Evolutionary conservation across 345 rosid species (phyloP).

Genomic region (Trapa bicornis): DNA sequence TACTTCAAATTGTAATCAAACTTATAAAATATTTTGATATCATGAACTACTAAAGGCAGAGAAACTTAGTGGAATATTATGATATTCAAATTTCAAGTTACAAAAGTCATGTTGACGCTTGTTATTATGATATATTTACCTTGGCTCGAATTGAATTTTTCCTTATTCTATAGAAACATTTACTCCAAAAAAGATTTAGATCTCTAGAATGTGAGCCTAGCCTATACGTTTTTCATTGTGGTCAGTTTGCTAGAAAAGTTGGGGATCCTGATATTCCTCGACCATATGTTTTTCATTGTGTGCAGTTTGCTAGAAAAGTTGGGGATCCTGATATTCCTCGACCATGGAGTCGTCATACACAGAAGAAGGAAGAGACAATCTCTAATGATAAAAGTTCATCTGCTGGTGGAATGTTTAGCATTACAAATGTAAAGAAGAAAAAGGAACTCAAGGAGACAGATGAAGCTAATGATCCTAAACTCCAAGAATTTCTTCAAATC

Average conservation of each 20-base stretch:
- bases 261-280: constrained; percentile 61
- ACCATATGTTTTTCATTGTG: background rate
- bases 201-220: background rate
- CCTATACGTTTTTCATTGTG: background rate
- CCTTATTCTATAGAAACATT: background rate
- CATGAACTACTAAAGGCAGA: background rate
- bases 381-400: constrained; percentile 12
- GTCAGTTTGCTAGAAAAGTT: constrained; percentile 54
- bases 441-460: constrained; percentile 20
- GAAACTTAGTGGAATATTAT: background rate
- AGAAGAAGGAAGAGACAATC: constrained; percentile 28
- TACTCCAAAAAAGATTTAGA: background rate
- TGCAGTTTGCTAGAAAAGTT: constrained; percentile 58
- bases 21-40: background rate
- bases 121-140: background rate
- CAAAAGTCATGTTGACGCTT: background rate
- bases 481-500: constrained; percentile 69
- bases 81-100: background rate
- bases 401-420: constrained; percentile 11
- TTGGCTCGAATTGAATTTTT: background rate
- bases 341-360: constrained; percentile 79
- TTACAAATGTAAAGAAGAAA: constrained; percentile 12
- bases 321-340: constrained; percentile 61
- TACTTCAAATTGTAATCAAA: background rate
- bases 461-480: constrained; percentile 31